Evolutionary conservation across 768 basidiomycete species (phyloP).

Genomic region (Lactifluus subvellereus): DNA sequence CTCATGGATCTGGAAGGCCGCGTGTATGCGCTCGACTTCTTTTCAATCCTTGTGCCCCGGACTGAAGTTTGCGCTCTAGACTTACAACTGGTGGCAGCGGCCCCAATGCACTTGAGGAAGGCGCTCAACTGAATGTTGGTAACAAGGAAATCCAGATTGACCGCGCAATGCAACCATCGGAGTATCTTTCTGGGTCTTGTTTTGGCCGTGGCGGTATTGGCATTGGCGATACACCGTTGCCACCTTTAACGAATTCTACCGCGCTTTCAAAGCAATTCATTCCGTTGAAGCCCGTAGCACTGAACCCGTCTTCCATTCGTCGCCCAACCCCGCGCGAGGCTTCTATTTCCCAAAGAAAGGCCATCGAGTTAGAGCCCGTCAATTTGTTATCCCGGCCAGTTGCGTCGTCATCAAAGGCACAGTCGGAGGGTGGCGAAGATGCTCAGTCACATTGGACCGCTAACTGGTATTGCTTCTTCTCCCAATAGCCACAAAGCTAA

Average conservation of each 20-base stretch:
- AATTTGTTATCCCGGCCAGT: slow-evolving; percentile 15
- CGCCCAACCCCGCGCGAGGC: slow-evolving; percentile 23
- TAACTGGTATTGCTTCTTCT: slow-evolving; percentile 47
- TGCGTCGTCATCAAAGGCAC: slow-evolving; percentile 10
- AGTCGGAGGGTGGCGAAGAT: slow-evolving; percentile 15
- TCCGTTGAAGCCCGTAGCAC: slow-evolving; percentile 28
- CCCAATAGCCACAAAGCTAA: not conserved
- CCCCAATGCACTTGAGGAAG: slow-evolving; percentile 32
- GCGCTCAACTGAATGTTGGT: slow-evolving; percentile 38
- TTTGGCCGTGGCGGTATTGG: slow-evolving; percentile 40
- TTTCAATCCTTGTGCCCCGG: not conserved
- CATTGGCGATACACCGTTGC: slow-evolving; percentile 23
- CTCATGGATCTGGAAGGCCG: slow-evolving; percentile 61
- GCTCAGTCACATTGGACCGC: slow-evolving; percentile 54
- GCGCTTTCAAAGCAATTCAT: slow-evolving; percentile 31
- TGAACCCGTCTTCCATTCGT: slow-evolving; percentile 30
- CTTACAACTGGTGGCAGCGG: slow-evolving; percentile 48
- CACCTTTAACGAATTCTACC: slow-evolving; percentile 27
- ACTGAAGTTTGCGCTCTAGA: slow-evolving; percentile 31
- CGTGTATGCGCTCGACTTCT: slow-evolving; percentile 40
- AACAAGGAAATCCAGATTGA: slow-evolving; percentile 66
- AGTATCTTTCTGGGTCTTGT: slow-evolving; percentile 60
- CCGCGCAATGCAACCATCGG: slow-evolving; percentile 44
- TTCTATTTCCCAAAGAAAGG: slow-evolving; percentile 28
- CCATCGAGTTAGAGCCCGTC: slow-evolving; percentile 39